Conservation (phyloP, 495 filamentous ascomycete genomes). For the Annulohypoxylon bovei region DNA sequence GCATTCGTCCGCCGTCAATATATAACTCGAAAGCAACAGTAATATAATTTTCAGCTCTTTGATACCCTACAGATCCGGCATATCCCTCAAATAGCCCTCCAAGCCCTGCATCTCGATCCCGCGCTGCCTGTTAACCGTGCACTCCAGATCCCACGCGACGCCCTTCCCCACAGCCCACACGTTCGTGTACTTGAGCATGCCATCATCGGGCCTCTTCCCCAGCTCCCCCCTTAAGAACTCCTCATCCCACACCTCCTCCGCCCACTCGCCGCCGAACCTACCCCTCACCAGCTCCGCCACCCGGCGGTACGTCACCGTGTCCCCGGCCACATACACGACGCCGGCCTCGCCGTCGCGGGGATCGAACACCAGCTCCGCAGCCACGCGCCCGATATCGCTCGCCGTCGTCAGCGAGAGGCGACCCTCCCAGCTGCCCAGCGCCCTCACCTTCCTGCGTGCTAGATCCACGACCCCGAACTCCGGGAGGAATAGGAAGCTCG, state of each 20-base stretch:
- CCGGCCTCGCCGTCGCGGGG: slow-evolving; percentile 38
- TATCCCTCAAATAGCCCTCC: slow-evolving; percentile 52
- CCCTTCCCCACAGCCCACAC: slow-evolving; percentile 68
- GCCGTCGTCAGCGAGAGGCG: slow-evolving; percentile 66
- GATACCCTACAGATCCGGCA: slow-evolving; percentile 23
- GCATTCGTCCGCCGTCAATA: too few species aligned
- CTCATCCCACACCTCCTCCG: slow-evolving; percentile 57
- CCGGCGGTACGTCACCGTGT: slow-evolving; percentile 65
- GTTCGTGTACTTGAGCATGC: slow-evolving; percentile 66
- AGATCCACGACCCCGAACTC: slow-evolving; percentile 66
- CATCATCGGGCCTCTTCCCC: slow-evolving; percentile 56
- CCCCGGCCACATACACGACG: slow-evolving; percentile 66
- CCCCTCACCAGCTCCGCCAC: slow-evolving; percentile 61
- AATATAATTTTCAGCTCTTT: not conserved
- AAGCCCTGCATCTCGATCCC: slow-evolving; percentile 55
- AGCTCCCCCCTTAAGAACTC: slow-evolving; percentile 54
- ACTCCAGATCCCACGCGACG: slow-evolving; percentile 64
- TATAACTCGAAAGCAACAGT: too few species aligned
- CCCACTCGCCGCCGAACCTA: slow-evolving; percentile 52
- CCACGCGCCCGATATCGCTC: slow-evolving; percentile 66
- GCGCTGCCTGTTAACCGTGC: slow-evolving; percentile 58
- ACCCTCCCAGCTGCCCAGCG: slow-evolving; percentile 66
- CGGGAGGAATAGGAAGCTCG: slow-evolving; percentile 68
- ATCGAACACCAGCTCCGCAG: slow-evolving; percentile 60
- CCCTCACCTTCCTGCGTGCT: slow-evolving; percentile 51